Base-by-base conservation (phyloP, 2,329 filamentous ascomycete species). In the Alternaria burnsii region DNA sequence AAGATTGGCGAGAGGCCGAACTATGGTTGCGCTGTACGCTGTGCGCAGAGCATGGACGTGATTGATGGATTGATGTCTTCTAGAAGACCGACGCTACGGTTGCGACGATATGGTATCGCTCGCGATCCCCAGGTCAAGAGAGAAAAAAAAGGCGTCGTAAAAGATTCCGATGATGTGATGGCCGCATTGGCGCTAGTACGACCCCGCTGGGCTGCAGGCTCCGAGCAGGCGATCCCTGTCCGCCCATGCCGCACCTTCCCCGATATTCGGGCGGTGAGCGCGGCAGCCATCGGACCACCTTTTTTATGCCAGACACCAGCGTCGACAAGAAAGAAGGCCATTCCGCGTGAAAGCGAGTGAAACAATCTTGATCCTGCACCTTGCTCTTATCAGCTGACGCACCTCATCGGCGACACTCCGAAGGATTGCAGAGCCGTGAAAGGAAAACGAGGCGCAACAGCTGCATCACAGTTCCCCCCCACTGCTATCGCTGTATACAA, bases 131-230 rank as follows among this genome's bases (percentile, higher is more conserved):
- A 7, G 20, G 20, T 40, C 10, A 11, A 28, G 32, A 50, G n/a
- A 51, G 9, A 41, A 60, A 59, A 54, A 59, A 54, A 51, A 50
- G 50, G 40, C 48, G 55, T 46, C 48, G 55, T 44, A 62, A 59
- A 65, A 62, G n/a, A 16, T 53, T 43, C 47, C 59, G 61, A 64
- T 66, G 63, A 63, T 59, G 59, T 52, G 54, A 62, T 61, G 41
- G 28, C 36, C 18, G 34, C 12, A 46, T 53, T 18, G 20, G 58
- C 47, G 7, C 59, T 65, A 67, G 62, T 32, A 16, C 40, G 32
- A 61, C 66, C 67, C 65, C 65, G 58, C 64, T 44, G 30, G 40
- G 34, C 48, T 52, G 58, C 52, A 48, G 26, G 8, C 40, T 59
- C 55, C 58, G 66, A 57, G 52, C 54, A 40, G 20, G 43, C 28